Base-by-base conservation (phyloP, 257 asterid genomes). In the Jacaranda copaia region DNA sequence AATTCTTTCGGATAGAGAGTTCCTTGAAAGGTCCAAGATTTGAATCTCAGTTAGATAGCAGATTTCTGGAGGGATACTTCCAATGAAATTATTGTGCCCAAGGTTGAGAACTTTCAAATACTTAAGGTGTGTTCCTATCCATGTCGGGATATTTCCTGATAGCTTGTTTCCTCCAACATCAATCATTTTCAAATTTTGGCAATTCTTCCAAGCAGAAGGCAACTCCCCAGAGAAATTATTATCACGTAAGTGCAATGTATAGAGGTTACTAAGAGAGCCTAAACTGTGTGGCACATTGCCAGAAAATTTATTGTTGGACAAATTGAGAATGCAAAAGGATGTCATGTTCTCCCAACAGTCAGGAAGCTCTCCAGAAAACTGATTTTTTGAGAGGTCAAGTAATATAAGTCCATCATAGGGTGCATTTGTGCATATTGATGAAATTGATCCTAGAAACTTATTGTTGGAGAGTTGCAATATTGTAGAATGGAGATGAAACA, bases 101-200 rank as follows among this genome's bases (percentile, higher is more conserved):
- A 86, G 43, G 65, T 77, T 71, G n/a, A 86, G 74, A 72, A 70
- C n/a, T 0, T 4, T 40, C 67, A 84, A 63, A 2, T 19, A 5
- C 25, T 39, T 1, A 11, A 25, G 6, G 7, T 55, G 16, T 13
- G 55, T 59, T 40, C 79, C 88, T 38, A 81, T 63, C 84, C 84
- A 85, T 15, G 42, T 5, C 7, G 84, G 83, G 69, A 85, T 77
- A 0, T 68, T 70, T 40, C 87, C 87, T 2, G 76, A 61, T 3
- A 85, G 40, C 45, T 52, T 48, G 64, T 87, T 87, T 52, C 66
- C 74, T 68, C 91, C 88, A 63, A 84, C 65, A 67, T 86, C 85
- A 45, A 84, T 39, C 36, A 75, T 15, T 57, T 16, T 11, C 78
- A 87, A 32, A 11, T 9, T 6, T 6, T 18, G 19, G 58, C 83